Base-by-base conservation (phyloP, 2,329 filamentous ascomycete genomes). In the Thermothelomyces thermophilus region DNA sequence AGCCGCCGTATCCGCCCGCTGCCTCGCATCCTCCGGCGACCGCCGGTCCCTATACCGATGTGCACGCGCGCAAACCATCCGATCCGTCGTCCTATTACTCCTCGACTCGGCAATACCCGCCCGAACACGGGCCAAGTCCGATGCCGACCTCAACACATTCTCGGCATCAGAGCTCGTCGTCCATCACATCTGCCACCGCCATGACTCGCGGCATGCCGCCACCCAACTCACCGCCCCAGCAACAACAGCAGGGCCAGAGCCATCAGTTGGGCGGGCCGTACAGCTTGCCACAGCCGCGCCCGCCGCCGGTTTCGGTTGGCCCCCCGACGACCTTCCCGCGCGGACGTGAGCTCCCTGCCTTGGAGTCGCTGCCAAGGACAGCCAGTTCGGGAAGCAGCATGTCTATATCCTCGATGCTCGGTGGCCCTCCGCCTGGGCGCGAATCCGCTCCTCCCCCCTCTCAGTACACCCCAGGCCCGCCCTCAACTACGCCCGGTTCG, bases 381-480 rank as follows among this genome's bases (percentile, higher is more conserved):
- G 71, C 68, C 20, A 71, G 67, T 48, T 68, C 68, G 0, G 71
- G 73, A 37, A 78, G 75, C 62, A 76, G 74, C 62, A 82, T 82
- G 78, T 80, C 78, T 17, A 80, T 82, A 64, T 79, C 76, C 1
- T 74, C 77, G 5, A 80, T 82, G 76, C 66, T 82, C 5, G 77
- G 77, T 16, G 76, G 74, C 0, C 73, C 75, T 41, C 68, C 70
- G 3, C 64, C 63, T 35, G 64, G 67, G 10, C 66, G 70, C 2
- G 67, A 70, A 6, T 53, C 64, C 7, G 48, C 60, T 16, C 58
- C 58, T 5, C 66, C 70, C 17, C 56, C 66, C 13, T 35, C 33
- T 9, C 58, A 74, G 45, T 77, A 73, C 46, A 66, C 70, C 35
- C 64, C 72, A 28, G 73, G 71, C 13, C 67, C 62, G 48, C 66